Conservation (phyloP, 192 early-diverging fungal genomes). For the Phlyctochytrium arcticum region DNA sequence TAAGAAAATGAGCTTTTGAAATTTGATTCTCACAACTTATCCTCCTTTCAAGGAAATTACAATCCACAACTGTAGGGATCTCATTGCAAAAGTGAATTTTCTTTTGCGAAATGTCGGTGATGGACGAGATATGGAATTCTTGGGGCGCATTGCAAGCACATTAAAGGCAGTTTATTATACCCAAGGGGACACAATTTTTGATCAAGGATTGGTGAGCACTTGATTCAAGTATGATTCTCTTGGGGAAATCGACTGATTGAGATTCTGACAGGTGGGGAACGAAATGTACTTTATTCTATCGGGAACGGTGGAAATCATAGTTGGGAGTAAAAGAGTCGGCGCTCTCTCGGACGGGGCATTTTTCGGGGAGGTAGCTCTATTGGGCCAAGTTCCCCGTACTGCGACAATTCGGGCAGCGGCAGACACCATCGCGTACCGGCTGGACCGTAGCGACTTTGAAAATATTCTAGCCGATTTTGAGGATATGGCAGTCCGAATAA, state of each 20-base stretch:
- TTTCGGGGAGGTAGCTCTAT: slow-evolving; percentile 41
- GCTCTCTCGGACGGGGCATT: slow-evolving; percentile 20
- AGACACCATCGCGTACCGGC: slow-evolving; percentile 31
- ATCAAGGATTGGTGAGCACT: slow-evolving; percentile 39
- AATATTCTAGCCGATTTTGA: slow-evolving; percentile 33
- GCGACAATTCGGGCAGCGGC: slow-evolving; percentile 36
- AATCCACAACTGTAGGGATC: slow-evolving; percentile 42
- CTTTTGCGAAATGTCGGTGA: slow-evolving; percentile 34
- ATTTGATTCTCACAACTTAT: not conserved
- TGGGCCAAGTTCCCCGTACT: slow-evolving; percentile 40
- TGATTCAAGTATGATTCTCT: not conserved
- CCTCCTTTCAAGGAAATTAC: slow-evolving; percentile 34
- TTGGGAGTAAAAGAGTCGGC: slow-evolving; percentile 33
- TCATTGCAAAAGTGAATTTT: slow-evolving; percentile 49
- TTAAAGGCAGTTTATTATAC: slow-evolving; percentile 38
- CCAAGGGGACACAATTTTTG: slow-evolving; percentile 42
- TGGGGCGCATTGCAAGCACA: slow-evolving; percentile 37
- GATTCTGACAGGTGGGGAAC: slow-evolving; percentile 35
- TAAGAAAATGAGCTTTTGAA: not conserved
- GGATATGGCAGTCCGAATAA: slow-evolving; percentile 37
- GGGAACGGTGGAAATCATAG: slow-evolving; percentile 42
- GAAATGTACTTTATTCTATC: slow-evolving; percentile 51
- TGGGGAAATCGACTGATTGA: not conserved
- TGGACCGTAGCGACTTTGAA: slow-evolving; percentile 31
- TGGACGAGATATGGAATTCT: slow-evolving; percentile 40